Evolutionary conservation across 768 basidiomycete species (phyloP), one percentile per base, ranked within the genome.

Genomic region (Exsudoporus frostii): DNA sequence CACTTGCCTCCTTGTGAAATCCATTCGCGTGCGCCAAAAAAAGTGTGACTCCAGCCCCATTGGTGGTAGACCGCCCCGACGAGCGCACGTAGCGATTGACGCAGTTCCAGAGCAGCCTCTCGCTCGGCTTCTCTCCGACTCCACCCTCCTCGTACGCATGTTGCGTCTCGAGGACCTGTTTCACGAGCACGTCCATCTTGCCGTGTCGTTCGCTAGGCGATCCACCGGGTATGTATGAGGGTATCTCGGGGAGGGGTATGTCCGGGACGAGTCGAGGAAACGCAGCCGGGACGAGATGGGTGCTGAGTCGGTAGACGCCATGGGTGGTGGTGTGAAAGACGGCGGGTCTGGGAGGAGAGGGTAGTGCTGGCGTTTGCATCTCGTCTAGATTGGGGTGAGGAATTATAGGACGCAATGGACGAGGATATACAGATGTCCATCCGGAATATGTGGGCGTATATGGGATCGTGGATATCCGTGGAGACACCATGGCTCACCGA

Each of bases 1-100:
- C 17, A 56, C 80, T 44, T 48, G 84, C 90, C 83, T 95, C 92
- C 67, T 94, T 95, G 43, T 81, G 82, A 60, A 95, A 87, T 1
- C 94, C 92, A 68, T 91, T 95, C 3, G 90, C 91, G 66, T 95
- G 93, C 4, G 82, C 81, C 43, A 90, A 74, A 56, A 94, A 79
- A 47, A 95, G 68, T 0, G 91, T 95, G 10, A 89, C 1, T 1
- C 59, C 45, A 0, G 29, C 1, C n/a, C 14, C 9, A 25, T 11
- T 29, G 14, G 34, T 5, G n/a, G 22, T 19, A 19, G 34, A 37
- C 34, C 8, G 48, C 7, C 22, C 29, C 29, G 50, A 32, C 14
- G 44, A 30, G 22, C 62, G 65, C 27, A 79, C 78, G 65, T 87
- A 92, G 38, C 90, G 80, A 62, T 93, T 90, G 32, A 85, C 64